These are phyloP conservation scores for Pseudogymnoascus sp. DNA, from an alignment of 2,329 filamentous ascomycete species.

Conservation along the genomic window DNA sequence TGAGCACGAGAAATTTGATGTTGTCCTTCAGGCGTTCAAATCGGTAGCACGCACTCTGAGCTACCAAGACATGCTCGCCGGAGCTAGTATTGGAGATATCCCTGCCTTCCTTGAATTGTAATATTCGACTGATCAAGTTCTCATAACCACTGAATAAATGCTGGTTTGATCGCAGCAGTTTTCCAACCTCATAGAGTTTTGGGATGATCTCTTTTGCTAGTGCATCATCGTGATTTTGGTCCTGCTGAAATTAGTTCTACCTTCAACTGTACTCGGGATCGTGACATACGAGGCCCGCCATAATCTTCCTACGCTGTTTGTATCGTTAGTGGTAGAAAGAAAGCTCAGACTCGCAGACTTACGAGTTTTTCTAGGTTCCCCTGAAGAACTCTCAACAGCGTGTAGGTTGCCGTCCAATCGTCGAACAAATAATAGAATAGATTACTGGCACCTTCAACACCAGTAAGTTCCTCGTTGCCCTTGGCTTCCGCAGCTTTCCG, in stretches of 20 bases:
- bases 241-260: constrained; percentile 20
- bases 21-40: constrained; percentile 54
- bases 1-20: constrained; percentile 52
- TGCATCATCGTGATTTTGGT: constrained; percentile 31
- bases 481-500: constrained; percentile 24
- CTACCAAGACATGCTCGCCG: constrained; percentile 28
- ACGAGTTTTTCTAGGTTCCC: constrained; percentile 43
- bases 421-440: constrained; percentile 62
- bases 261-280: not conserved
- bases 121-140: constrained; percentile 50
- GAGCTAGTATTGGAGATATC: constrained; percentile 31
- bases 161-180: constrained; percentile 51
- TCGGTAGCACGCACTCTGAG: constrained; percentile 43
- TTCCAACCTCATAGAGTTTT: constrained; percentile 50
- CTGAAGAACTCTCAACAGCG: constrained; percentile 42
- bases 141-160: constrained; percentile 55
- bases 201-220: constrained; percentile 47
- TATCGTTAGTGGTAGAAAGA: constrained; percentile 16
- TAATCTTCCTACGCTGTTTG: constrained; percentile 20
- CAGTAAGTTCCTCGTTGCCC: constrained; percentile 24
- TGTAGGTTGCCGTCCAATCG: constrained; percentile 54
- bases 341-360: constrained; percentile 19
- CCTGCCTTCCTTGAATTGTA: constrained; percentile 27
- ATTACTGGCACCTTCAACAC: constrained; percentile 47
- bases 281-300: constrained; percentile 23